Base-by-base conservation (phyloP, 2,329 filamentous ascomycete species). In the Alternaria conjuncta region DNA sequence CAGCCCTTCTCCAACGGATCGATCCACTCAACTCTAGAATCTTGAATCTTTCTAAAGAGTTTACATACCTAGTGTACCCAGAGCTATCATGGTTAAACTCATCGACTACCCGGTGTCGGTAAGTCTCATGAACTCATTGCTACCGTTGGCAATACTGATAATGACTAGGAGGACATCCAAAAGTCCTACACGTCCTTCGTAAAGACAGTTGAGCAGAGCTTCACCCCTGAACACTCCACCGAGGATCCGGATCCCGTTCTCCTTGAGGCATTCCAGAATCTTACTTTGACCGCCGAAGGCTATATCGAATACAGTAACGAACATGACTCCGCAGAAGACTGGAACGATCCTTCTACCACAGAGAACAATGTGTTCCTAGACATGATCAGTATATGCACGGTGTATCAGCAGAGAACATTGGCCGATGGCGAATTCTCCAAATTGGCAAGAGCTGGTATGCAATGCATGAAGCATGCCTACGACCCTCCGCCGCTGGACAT, bases 111-210 rank as follows among this genome's bases (percentile, higher is more conserved):
- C 32, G 0, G 2, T 41, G 4, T n/a, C 32, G 8, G 32, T 41
- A 10, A 18, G 32, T 36, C 15, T 41, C 15, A 2, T 41, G 15
- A 1, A 41, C 0, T n/a, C 32, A 5, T 41, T 5, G 8, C 32
- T 5, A 0, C 4, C 32, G 12, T 2, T 9, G 1, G 32, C 32
- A 0, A n/a, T 41, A 41, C 32, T 41, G 0, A 41, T 5, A 3
- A 5, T 10, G 1, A 41, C 8, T 41, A n/a, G 32, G 32, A 41
- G 15, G 32, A 41, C 8, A 5, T n/a, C 32, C 32, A 41, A 5
- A 41, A 5, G 4, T 5, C 32, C 32, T 41, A 41, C 15, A 0
- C 4, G 4, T n/a, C 15, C 4, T 41, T 41, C 32, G 2, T 41
- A 5, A n/a, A 41, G 15, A n/a, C 32, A n/a, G 13, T n/a, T 1